These are phyloP conservation scores for Simplicillium sp. DNA, from an alignment of 2,329 filamentous ascomycete genomes.

Conservation along the genomic window DNA sequence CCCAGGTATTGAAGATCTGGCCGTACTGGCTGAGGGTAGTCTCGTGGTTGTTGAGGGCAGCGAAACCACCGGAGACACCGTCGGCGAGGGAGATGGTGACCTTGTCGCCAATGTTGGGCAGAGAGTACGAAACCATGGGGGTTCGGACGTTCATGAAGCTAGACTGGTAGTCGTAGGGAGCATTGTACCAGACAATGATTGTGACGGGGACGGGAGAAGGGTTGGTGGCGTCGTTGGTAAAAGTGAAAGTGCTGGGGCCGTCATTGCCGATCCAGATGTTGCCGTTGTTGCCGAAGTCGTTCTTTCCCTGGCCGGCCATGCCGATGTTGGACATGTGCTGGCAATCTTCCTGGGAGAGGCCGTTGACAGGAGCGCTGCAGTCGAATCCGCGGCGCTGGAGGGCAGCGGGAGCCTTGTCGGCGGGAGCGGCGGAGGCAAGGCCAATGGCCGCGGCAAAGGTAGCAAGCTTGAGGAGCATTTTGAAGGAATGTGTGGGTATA, in stretches of 20 bases:
- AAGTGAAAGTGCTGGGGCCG: constrained; percentile 18
- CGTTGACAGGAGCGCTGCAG: constrained; percentile 11
- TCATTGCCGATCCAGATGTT: constrained; percentile 19
- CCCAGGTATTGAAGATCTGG: constrained; percentile 32
- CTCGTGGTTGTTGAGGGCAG: constrained; percentile 20
- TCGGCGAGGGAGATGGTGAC: constrained; percentile 26
- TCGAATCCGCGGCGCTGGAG: constrained; percentile 1
- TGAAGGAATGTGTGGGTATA: background rate
- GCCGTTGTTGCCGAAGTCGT: constrained; percentile 11
- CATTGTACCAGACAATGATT: constrained; percentile 17
- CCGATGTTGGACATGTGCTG: constrained; percentile 16
- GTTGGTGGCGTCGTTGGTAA: constrained; percentile 14
- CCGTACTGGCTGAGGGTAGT: constrained; percentile 22
- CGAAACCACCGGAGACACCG: constrained; percentile 27
- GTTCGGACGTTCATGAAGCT: constrained; percentile 17
- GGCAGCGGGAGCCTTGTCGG: background rate
- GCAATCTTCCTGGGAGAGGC: constrained; percentile 15
- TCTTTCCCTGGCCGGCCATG: constrained; percentile 15
- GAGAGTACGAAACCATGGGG: constrained; percentile 25
- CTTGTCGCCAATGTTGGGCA: constrained; percentile 20
- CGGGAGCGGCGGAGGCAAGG: background rate
- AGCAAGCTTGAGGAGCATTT: background rate
- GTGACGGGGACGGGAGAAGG: constrained; percentile 10
- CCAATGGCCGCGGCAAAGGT: background rate
- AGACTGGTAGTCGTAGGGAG: constrained; percentile 11